Conservation (phyloP, 345 rosid species). For the Corchorus capsularis region DNA sequence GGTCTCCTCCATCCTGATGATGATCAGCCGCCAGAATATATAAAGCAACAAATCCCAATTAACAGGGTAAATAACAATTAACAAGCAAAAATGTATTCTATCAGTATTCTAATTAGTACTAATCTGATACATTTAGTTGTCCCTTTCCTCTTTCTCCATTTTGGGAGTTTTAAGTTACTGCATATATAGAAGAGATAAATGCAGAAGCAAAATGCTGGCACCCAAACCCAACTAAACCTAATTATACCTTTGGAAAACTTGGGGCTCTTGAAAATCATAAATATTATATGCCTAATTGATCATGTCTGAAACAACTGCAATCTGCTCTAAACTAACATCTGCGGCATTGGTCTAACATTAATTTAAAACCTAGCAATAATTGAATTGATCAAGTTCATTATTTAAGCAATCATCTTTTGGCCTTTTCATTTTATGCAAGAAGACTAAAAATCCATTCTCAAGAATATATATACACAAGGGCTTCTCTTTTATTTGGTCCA, state of each 20-base stretch:
- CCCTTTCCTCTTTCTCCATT: slow-evolving; percentile 4
- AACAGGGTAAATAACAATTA: no score
- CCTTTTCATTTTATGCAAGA: not conserved
- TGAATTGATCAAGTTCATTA: not conserved
- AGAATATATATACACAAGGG: not conserved
- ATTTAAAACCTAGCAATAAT: not conserved
- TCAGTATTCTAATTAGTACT: no score
- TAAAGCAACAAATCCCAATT: not conserved
- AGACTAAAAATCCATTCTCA: not conserved
- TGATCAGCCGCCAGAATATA: not conserved
- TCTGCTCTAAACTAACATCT: not conserved
- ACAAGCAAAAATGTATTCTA: not conserved
- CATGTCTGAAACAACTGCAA: slow-evolving; percentile 2
- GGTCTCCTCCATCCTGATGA: not conserved
- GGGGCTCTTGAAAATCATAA: not conserved
- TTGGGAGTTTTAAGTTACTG: not conserved
- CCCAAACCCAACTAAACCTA: not conserved
- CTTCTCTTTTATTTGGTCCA: not conserved
- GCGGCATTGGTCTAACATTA: slow-evolving; percentile 7
- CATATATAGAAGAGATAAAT: not conserved
- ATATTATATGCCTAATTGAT: no score
- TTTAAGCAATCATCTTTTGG: not conserved
- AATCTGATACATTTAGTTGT: no score
- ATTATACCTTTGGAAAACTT: no score
- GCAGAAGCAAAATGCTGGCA: not conserved